phyloP scores from a whole-genome alignment of 2,329 filamentous ascomycete genomes.

The Aspergillus aculeatinus region DNA sequence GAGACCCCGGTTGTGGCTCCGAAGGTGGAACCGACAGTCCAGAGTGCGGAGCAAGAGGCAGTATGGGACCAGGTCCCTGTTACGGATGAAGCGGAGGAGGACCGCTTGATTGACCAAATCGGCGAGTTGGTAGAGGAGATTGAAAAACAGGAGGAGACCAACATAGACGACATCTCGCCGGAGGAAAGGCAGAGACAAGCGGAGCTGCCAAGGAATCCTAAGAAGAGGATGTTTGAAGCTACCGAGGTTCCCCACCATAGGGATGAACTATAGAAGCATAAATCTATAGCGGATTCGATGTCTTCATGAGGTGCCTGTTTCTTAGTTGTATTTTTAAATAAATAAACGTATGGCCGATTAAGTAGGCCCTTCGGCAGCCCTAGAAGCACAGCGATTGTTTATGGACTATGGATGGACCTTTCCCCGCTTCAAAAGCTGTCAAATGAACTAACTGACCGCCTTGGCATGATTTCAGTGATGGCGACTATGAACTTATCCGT shows the following conservation, averaged over 20 bases:
- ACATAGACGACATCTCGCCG: conserved; percentile 36
- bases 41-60: conserved; percentile 15
- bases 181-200: conserved; percentile 39
- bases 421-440: background rate
- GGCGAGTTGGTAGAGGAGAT: conserved; percentile 39
- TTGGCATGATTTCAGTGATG: conserved; percentile 13
- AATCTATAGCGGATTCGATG: conserved; percentile 1
- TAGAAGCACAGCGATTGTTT: too few species aligned
- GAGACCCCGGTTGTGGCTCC: conserved; percentile 20
- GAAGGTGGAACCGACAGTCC: conserved; percentile 21
- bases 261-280: conserved; percentile 37
- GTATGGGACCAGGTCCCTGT: conserved; percentile 23
- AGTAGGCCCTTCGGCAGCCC: background rate
- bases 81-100: conserved; percentile 24
- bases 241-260: conserved; percentile 32
- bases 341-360: too few species aligned
- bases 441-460: conserved; percentile 9
- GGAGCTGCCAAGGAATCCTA: conserved; percentile 45
- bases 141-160: conserved; percentile 25
- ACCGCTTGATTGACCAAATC: conserved; percentile 44
- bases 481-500: background rate
- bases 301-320: background rate
- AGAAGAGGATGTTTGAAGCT: conserved; percentile 52
- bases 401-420: background rate
- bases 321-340: too few species aligned